Evolutionary conservation across 2,329 filamentous ascomycete species (phyloP).

Genomic region (Paracorniculantispora psalliotae): DNA sequence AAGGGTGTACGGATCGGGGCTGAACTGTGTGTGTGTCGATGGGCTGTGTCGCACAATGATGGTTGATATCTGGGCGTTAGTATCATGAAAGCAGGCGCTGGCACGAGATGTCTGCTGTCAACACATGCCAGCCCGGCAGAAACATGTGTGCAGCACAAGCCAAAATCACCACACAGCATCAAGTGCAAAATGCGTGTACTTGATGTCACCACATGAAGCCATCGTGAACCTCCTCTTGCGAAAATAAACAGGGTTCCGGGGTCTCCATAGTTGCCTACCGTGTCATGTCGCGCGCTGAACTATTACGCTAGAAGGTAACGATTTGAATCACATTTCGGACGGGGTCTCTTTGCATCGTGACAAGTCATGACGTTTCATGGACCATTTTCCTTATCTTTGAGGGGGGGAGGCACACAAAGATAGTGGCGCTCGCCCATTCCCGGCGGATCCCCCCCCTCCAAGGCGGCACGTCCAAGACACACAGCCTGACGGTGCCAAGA

Average conservation of each 20-base stretch:
- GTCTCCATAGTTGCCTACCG: not conserved
- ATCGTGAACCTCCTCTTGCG: not conserved
- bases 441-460: not conserved
- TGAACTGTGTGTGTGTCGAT: no score
- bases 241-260: not conserved
- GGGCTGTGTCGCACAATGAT: not conserved
- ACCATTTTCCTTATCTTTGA: not conserved
- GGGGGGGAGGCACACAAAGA: not conserved
- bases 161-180: not conserved
- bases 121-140: not conserved
- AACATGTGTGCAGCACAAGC: not conserved
- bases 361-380: slow-evolving; percentile 9
- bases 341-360: not conserved
- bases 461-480: no score
- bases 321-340: not conserved
- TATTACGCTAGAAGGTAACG: no score
- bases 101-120: no score
- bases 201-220: slow-evolving; percentile 1
- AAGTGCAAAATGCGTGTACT: not conserved
- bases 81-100: no score
- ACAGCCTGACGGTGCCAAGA: not conserved
- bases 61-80: not conserved
- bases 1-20: no score
- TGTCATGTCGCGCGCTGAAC: not conserved
- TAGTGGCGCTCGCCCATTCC: not conserved